Percentiles rank a stretch among this genome's conserved stretches.
Conservation (phyloP, 169 alveolate species). For the Eimeria acervulina region DNA sequence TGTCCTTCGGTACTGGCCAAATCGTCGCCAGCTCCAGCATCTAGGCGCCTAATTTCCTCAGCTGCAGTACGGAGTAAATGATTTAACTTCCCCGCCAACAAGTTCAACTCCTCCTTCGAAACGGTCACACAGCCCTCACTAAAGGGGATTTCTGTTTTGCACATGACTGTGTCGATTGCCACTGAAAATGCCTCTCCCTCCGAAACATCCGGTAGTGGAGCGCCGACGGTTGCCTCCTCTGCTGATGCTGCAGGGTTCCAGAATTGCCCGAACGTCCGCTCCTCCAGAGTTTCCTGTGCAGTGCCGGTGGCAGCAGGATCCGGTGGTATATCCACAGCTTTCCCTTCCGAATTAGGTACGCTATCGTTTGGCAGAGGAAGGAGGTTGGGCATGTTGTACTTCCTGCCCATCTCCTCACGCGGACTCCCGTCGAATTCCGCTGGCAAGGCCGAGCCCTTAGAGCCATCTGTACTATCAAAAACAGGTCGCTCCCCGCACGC, state of each 20-base stretch:
- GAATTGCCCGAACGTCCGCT: background rate
- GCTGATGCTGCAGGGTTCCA: constrained; percentile 1
- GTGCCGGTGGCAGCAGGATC: background rate
- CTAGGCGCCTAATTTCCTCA: constrained; percentile 30
- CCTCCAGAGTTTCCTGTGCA: background rate
- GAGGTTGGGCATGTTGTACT: background rate
- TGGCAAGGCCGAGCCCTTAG: background rate
- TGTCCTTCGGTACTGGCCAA: background rate
- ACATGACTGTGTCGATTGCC: constrained; percentile 6
- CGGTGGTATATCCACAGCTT: background rate
- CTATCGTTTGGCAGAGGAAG: background rate
- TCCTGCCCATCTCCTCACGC: background rate
- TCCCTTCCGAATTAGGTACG: background rate
- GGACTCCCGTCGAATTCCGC: background rate
- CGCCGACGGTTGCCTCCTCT: constrained; percentile 4
- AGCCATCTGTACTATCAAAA: background rate
- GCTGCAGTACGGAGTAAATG: constrained; percentile 45
- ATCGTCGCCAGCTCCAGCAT: background rate
- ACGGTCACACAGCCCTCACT: constrained; percentile 12
- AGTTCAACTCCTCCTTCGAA: constrained; percentile 18
- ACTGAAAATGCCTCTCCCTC: background rate
- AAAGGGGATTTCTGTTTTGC: background rate
- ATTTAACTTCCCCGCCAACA: background rate
- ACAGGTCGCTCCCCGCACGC: background rate
- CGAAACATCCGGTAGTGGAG: background rate